Percentiles rank a stretch among this genome's conserved stretches.
phyloP scores from a whole-genome alignment of 805 yeast genomes.

The Kodamaea kakaduensis region DNA sequence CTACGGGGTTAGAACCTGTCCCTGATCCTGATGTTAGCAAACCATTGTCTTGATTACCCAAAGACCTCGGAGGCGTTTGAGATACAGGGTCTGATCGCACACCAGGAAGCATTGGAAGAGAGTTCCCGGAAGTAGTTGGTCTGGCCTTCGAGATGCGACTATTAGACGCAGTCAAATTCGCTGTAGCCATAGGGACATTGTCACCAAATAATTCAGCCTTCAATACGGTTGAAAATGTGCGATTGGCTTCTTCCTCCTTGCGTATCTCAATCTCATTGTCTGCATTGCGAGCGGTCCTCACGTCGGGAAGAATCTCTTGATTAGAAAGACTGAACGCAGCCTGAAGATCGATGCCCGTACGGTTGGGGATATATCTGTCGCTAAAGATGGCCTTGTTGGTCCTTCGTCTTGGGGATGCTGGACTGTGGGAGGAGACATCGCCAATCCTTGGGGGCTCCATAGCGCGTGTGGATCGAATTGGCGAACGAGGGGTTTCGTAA shows the following conservation, averaged over 20 bases:
- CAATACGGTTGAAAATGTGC: conserved; percentile 80
- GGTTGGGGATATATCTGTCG: conserved; percentile 83
- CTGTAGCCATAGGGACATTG: conserved; percentile 56
- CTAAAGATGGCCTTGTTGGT: conserved; percentile 53
- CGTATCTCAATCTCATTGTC: conserved; percentile 64
- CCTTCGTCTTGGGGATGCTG: conserved; percentile 49
- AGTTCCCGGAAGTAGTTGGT: conserved; percentile 19
- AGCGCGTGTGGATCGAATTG: conserved; percentile 37
- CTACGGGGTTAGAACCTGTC: conserved; percentile 11
- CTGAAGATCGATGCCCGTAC: conserved; percentile 83
- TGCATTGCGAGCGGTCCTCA: conserved; percentile 25
- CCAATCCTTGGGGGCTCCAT: conserved; percentile 36
- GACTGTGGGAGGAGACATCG: conserved; percentile 24
- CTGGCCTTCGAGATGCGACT: conserved; percentile 9
- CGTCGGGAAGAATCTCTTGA: conserved; percentile 40
- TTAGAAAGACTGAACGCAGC: conserved; percentile 68
- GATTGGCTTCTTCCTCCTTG: conserved; percentile 77
- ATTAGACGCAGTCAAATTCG: conserved; percentile 22
- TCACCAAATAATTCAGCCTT: conserved; percentile 92
- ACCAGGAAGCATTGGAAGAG: conserved; percentile 2
- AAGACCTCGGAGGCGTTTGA: conserved; percentile 11
- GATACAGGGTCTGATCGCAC: conserved; percentile 6
- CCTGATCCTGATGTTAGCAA: not conserved
- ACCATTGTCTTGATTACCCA: conserved; percentile 3
- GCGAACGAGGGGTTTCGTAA: conserved; percentile 39